These are phyloP conservation scores for Endoconidiophora laricicola DNA, from an alignment of 2,329 filamentous ascomycete species.

Conservation along the genomic window DNA sequence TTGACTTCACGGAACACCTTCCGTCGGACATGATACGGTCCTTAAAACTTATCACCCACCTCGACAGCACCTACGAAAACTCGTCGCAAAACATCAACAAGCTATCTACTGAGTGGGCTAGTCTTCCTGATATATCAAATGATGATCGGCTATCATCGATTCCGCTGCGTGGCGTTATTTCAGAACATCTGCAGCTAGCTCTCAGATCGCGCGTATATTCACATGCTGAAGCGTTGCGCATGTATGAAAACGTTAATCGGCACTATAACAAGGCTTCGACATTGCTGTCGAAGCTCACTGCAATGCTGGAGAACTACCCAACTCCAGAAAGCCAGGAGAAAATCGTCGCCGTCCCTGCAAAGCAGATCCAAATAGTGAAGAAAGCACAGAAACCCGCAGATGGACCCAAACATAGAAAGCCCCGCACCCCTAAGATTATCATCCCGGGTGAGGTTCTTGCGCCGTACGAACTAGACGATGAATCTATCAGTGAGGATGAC, in stretches of 20 bases:
- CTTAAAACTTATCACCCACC: constrained; percentile 46
- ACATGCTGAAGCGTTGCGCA: constrained; percentile 44
- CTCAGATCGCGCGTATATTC: constrained; percentile 40
- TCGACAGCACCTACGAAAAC: constrained; percentile 41
- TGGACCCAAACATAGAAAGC: constrained; percentile 15
- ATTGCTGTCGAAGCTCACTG: constrained; percentile 40
- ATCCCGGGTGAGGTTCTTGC: constrained; percentile 50
- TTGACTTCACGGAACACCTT: constrained; percentile 54
- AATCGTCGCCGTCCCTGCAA: neutral
- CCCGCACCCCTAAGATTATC: constrained; percentile 39
- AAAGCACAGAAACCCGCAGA: constrained; percentile 1
- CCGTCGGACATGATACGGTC: constrained; percentile 50
- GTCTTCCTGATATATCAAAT: constrained; percentile 31
- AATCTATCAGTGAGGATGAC: constrained; percentile 37
- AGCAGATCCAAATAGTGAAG: neutral
- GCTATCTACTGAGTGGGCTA: constrained; percentile 39
- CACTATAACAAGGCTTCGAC: constrained; percentile 44
- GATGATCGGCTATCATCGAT: constrained; percentile 26
- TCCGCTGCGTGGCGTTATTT: constrained; percentile 42
- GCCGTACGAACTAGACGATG: constrained; percentile 47
- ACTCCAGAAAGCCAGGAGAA: constrained; percentile 30
- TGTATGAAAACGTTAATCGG: constrained; percentile 45
- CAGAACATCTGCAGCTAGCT: constrained; percentile 36
- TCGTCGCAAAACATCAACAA: constrained; percentile 38
- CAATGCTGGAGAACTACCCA: constrained; percentile 44